Base-by-base conservation (phyloP, 352 stramenopile species). In the Pythium sukuiense region DNA sequence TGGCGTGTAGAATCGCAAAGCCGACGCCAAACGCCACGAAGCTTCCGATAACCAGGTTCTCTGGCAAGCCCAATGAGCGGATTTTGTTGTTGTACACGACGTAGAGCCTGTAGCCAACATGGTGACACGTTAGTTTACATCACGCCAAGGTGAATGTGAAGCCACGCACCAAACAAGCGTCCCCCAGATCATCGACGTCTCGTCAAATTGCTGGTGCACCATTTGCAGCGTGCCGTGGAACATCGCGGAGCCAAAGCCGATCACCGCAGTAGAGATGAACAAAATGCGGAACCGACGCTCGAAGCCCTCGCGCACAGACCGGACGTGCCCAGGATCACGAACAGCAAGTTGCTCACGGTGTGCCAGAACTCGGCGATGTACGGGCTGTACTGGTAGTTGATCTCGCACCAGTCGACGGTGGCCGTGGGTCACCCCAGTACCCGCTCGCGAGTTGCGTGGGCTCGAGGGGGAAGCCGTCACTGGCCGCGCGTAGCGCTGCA, bases 291-390 rank as follows among this genome's bases (percentile, higher is more conserved):
- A 96, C 13, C 85, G 81, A 41, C 72, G 78, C 65, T 95, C 87
- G 46, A 92, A 90, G 20, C 78, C 74, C 69, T 88, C 72, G 20
- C 76, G 80, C 33, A 90, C 72, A 48, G 76, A 78, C 14, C 79
- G 80, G 54, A 74, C 52, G 89, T 69, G 6, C 87, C 85, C 5
- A 92, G 67, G 6, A 96, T 14, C 18, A 95, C 76, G 55, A 94
- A 94, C n/a, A 89, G 71, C 39, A 90, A 73, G 58, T 92, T 94
- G 77, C 84, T 93, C 56, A 93, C 45, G 6, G 86, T 94, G 78
- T 96, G 95, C 85, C 87, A 95, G 72, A 91, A 93, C 78, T 96
- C 88, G 60, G 88, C 88, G 37, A 96, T 75, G 65, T 94, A 96
- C 54, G 71, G 79, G 60, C 70, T 88, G 72, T 88, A 65, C 67